These are phyloP conservation scores for Apiospora sp. DNA, from an alignment of 2,329 filamentous ascomycete genomes.

Conservation along the genomic window DNA sequence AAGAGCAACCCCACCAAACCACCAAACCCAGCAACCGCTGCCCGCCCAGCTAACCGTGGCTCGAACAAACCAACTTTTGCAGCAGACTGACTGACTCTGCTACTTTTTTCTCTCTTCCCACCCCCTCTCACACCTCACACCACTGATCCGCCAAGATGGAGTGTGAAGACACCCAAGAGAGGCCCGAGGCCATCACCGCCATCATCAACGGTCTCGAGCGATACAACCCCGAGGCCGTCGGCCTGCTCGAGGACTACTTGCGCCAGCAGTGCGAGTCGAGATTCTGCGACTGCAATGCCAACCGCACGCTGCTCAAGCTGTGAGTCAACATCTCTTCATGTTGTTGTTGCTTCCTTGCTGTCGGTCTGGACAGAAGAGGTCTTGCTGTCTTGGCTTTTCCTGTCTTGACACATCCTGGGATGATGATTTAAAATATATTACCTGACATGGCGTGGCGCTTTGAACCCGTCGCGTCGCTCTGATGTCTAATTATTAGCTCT, in stretches of 20 bases:
- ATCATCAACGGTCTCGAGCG: constrained; percentile 98
- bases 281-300: constrained; percentile 95
- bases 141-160: constrained; percentile 58
- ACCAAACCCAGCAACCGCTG: neutral
- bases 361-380: neutral
- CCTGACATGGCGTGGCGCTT: constrained; percentile 70
- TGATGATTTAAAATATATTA: constrained; percentile 74
- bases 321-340: constrained; percentile 62
- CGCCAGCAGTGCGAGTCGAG: constrained; percentile 93
- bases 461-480: constrained; percentile 64
- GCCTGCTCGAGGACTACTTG: constrained; percentile 93
- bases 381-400: constrained; percentile 23
- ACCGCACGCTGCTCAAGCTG: constrained; percentile 95
- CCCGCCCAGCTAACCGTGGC: neutral
- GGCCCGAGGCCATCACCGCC: constrained; percentile 88
- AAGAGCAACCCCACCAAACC: constrained; percentile 40
- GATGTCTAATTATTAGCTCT: constrained; percentile 79
- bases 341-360: constrained; percentile 33
- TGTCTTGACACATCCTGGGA: constrained; percentile 50
- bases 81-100: constrained; percentile 22
- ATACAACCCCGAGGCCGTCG: constrained; percentile 97
- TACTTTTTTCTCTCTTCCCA: constrained; percentile 20
- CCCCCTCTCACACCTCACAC: constrained; percentile 36
- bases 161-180: constrained; percentile 87
- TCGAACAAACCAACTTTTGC: constrained; percentile 20